These are phyloP conservation scores for Umbelopsis sp. DNA, from an alignment of 192 early-diverging fungal species.

Conservation along the genomic window DNA sequence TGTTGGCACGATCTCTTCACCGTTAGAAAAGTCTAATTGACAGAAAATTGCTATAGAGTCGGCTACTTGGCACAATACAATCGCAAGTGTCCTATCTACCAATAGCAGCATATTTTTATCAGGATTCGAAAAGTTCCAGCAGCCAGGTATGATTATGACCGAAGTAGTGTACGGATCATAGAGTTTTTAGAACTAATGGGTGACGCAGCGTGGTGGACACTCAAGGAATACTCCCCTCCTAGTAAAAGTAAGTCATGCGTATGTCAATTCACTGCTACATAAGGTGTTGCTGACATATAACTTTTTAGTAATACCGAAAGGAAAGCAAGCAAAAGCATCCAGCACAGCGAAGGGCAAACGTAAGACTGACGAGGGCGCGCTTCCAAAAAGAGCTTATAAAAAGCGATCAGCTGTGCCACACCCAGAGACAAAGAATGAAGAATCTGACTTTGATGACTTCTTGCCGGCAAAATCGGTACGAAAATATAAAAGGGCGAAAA, in stretches of 20 bases:
- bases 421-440: not conserved
- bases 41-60: conserved; percentile 50
- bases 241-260: conserved; percentile 29
- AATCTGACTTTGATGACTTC: not conserved
- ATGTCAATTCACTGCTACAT: no score
- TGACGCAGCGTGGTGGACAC: conserved; percentile 54
- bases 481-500: conserved; percentile 13
- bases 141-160: conserved; percentile 57
- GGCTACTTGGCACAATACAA: conserved; percentile 85
- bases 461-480: not conserved
- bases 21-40: not conserved
- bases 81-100: conserved; percentile 81
- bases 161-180: conserved; percentile 31
- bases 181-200: conserved; percentile 27
- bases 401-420: not conserved
- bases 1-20: no score
- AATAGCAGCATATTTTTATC: conserved; percentile 75
- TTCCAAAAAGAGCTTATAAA: conserved; percentile 1
- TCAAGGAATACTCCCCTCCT: conserved; percentile 53
- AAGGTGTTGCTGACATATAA: not conserved
- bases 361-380: not conserved
- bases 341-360: conserved; percentile 19
- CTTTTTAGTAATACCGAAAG: conserved; percentile 2
- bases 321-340: not conserved
- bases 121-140: conserved; percentile 70